Evolutionary conservation across 768 basidiomycete genomes (phyloP).

Genomic region (Trametes villosa): DNA sequence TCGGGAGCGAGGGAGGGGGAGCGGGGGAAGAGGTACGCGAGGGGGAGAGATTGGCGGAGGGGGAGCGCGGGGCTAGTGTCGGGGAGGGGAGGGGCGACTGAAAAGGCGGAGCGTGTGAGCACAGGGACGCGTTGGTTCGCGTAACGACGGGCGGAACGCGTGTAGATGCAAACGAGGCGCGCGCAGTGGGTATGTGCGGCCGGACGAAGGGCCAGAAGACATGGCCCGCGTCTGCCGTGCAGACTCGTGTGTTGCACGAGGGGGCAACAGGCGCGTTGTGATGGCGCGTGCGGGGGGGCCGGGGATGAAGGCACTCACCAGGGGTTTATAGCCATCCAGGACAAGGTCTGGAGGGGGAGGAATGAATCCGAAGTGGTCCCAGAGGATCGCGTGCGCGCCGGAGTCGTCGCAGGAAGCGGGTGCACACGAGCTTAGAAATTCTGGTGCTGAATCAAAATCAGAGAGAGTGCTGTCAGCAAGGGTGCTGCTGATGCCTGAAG

Average conservation of each 20-base stretch:
- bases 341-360: constrained; percentile 17
- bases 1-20: constrained; percentile 15
- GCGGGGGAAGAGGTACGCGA: constrained; percentile 17
- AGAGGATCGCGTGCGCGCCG: constrained; percentile 17
- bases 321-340: constrained; percentile 13
- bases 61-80: constrained; percentile 3
- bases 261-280: constrained; percentile 14
- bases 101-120: constrained; percentile 10
- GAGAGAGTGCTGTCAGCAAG: background rate
- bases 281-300: constrained; percentile 8
- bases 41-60: background rate
- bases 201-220: constrained; percentile 3
- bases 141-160: constrained; percentile 20
- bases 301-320: constrained; percentile 8
- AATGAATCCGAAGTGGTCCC: constrained; percentile 24
- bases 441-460: background rate
- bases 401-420: constrained; percentile 5
- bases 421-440: background rate
- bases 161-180: constrained; percentile 10
- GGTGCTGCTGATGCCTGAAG: background rate
- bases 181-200: constrained; percentile 1
- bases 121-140: constrained; percentile 14
- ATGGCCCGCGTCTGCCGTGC: constrained; percentile 9
- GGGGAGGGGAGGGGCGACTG: constrained; percentile 11
- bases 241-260: constrained; percentile 25